Percentiles rank a stretch among this genome's conserved stretches.
Conservation (phyloP, 73 alveolate species). For the Symbiodinium natans region DNA sequence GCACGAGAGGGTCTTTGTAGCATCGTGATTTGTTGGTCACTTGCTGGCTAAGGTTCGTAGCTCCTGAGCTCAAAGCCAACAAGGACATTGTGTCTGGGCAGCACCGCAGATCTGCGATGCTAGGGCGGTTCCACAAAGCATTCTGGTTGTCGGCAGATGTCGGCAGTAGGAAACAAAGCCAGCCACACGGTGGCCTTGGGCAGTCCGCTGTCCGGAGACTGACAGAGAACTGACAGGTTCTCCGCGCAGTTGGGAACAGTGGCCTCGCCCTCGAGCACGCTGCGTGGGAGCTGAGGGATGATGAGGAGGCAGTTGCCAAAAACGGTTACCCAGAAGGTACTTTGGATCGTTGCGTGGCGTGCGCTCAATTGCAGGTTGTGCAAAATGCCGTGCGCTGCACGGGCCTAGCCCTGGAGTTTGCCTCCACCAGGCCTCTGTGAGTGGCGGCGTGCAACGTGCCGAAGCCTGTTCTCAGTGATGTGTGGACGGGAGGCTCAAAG, state of each 20-base stretch:
- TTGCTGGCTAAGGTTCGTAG: constrained; percentile 53
- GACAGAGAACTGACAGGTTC: constrained; percentile 3
- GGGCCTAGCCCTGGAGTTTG: constrained; percentile 81
- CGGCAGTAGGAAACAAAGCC: no score
- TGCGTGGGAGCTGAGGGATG: constrained; percentile 32
- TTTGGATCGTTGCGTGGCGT: background rate
- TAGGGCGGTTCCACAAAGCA: no score
- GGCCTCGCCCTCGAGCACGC: constrained; percentile 84
- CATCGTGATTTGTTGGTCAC: no score
- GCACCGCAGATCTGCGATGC: no score
- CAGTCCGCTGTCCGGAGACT: no score
- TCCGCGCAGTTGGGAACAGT: constrained; percentile 46
- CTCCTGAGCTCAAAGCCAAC: constrained; percentile 35
- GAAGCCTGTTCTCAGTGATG: background rate
- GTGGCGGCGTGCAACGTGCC: background rate
- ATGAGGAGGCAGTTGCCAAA: constrained; percentile 18
- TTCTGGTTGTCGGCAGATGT: no score
- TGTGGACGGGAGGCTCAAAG: constrained; percentile 30
- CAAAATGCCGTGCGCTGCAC: constrained; percentile 49
- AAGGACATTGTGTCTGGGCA: constrained; percentile 49
- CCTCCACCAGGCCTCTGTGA: constrained; percentile 39
- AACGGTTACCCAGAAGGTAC: background rate
- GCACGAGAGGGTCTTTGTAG: no score
- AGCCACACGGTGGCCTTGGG: background rate
- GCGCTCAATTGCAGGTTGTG: background rate